Conservation (phyloP, 1,139 yeast genomes). For the Geotrichum candidum region DNA sequence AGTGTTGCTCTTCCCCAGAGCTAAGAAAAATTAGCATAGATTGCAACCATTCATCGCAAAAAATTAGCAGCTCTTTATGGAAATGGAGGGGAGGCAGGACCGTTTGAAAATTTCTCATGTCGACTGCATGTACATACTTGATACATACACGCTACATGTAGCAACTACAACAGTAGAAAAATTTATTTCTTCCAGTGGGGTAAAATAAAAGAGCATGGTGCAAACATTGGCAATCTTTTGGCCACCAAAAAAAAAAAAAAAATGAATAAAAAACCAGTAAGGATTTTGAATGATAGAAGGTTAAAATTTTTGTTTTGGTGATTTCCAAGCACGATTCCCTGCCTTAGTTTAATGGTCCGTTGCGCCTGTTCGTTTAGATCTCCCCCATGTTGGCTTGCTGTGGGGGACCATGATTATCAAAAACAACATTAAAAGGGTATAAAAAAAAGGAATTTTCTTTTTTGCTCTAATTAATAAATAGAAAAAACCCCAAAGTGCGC, state of each 20-base stretch:
- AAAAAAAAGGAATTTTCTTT: too few species aligned
- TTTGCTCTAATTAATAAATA: too few species aligned
- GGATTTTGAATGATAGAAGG: too few species aligned
- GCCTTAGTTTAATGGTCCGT: too few species aligned
- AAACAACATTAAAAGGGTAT: too few species aligned
- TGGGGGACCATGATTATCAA: too few species aligned
- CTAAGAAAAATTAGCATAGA: background rate
- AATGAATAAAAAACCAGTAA: too few species aligned
- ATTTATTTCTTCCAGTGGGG: background rate
- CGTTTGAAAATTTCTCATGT: background rate
- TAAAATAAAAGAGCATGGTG: background rate
- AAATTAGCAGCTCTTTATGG: background rate
- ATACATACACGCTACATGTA: background rate
- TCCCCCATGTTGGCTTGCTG: too few species aligned
- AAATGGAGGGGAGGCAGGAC: background rate
- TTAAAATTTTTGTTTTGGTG: too few species aligned
- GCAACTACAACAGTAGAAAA: background rate
- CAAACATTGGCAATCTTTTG: background rate
- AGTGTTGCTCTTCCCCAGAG: background rate
- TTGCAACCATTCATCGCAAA: background rate
- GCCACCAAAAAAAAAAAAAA: background rate
- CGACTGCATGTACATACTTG: background rate
- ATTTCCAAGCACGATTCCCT: too few species aligned
- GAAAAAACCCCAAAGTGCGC: too few species aligned
- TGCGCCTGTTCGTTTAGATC: too few species aligned